Percentiles rank a stretch among this genome's conserved stretches.
Evolutionary conservation across 2,329 filamentous ascomycete species (phyloP).

Genomic region (Aspergillus vadensis): DNA sequence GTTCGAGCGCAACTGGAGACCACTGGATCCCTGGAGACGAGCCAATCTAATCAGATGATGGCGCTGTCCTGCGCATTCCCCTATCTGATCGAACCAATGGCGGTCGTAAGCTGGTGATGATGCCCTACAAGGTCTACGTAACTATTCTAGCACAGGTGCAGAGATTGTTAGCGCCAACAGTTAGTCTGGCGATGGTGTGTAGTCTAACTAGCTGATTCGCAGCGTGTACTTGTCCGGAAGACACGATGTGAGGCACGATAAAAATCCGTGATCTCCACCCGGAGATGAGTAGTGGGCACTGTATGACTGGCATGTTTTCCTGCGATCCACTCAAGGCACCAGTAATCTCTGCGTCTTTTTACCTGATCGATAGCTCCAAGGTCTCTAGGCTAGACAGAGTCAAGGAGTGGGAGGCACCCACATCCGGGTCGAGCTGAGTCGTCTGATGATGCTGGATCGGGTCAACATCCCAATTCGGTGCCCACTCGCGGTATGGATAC

Average conservation of each 20-base stretch:
- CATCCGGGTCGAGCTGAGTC: neutral
- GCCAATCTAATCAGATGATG: neutral
- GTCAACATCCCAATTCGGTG: neutral
- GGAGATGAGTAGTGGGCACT: neutral
- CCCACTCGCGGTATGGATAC: neutral
- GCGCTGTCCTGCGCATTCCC: too few relatives aligned
- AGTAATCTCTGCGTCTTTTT: neutral
- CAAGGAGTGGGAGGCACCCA: neutral
- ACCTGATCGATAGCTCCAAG: too few relatives aligned
- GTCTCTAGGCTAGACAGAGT: too few relatives aligned
- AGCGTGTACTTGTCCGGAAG: neutral
- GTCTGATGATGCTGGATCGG: neutral
- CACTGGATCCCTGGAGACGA: neutral
- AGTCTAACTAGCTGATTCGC: neutral
- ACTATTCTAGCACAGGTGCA: neutral
- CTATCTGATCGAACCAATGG: neutral
- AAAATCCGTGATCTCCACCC: neutral
- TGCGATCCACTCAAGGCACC: neutral
- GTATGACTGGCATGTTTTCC: neutral
- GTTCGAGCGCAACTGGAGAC: too few relatives aligned
- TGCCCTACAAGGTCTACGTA: neutral
- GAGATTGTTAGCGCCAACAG: neutral
- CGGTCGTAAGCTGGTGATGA: neutral
- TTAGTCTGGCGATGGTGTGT: neutral
- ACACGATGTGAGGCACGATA: neutral